Base-by-base conservation (phyloP, 192 early-diverging fungal genomes). In the Gonapodya prolifera region DNA sequence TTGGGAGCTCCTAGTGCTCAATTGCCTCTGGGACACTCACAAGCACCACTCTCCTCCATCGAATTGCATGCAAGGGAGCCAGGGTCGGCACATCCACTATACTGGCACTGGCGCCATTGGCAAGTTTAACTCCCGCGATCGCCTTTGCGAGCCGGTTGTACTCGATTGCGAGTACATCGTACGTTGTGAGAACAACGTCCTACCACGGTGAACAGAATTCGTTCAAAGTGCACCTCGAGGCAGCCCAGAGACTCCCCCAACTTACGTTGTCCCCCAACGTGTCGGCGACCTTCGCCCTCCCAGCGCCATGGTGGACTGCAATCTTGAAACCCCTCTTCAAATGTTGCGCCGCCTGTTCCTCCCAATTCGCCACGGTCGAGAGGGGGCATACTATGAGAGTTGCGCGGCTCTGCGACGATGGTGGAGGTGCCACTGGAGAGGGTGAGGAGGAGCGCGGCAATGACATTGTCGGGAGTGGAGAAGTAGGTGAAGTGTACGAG, bases 1-100 rank as follows among this genome's bases (percentile, higher is more conserved):
- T 16, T 61, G 23, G 23, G 45, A 8, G 45, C 45, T 8, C 8
- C 8, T 61, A 61, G 23, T 61, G 33, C 30, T 33, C 13, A 79
- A 33, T n/a, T 0, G 8, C 45, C 23, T 23, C 8, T 23, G 23
- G 30, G 13, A 45, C 2, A 78, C n/a, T 79, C 35, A 80, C 80
- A 34, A 98, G 80, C n/a, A 98, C 90, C 17, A 96, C 85, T 34
- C 97, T 84, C 78, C 91, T 88, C 89, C 94, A 98, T 36, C 93
- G 86, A 1, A 96, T 85, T 1, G 83, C 82, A 30, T 88, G 88
- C 23, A 96, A 76, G 16, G 86, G 82, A 8, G 71, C 71, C 31
- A 2, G 81, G 78, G 61, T 45, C 75, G 45, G 31, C 35, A 13
- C 32, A 32, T 23, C 78, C 18, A 30, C 77, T 34, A 35, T 79